These are phyloP conservation scores for Cyclotella kingstonii DNA, from an alignment of 108 stramenopile species.

Conservation along the genomic window DNA sequence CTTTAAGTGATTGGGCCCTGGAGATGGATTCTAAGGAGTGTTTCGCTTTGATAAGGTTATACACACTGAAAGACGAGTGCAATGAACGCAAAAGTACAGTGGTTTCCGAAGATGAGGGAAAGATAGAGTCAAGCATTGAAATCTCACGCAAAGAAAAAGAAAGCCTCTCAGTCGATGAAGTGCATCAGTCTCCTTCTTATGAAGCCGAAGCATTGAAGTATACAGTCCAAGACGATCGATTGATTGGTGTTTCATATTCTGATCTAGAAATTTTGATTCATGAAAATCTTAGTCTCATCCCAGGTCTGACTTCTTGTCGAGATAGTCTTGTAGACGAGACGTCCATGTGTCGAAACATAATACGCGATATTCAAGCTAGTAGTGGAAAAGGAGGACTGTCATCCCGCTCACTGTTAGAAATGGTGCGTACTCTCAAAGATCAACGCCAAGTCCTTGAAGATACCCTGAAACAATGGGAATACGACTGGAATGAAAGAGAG, in stretches of 20 bases:
- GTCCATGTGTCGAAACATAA: constrained; percentile 65
- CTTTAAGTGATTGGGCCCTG: constrained; percentile 63
- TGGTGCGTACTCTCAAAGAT: constrained; percentile 67
- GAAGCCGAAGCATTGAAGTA: background rate
- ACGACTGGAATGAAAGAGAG: constrained; percentile 54
- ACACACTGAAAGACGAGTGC: background rate
- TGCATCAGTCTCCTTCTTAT: background rate
- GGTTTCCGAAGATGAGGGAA: constrained; percentile 1
- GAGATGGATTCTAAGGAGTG: constrained; percentile 75
- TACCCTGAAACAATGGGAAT: constrained; percentile 32
- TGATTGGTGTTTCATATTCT: constrained; percentile 16
- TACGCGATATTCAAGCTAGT: constrained; percentile 27
- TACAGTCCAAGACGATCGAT: constrained; percentile 13
- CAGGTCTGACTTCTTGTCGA: constrained; percentile 58
- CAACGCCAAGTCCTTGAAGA: constrained; percentile 40
- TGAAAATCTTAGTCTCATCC: constrained; percentile 32
- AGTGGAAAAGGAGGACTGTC: constrained; percentile 52
- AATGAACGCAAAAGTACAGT: background rate
- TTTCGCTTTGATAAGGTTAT: constrained; percentile 41
- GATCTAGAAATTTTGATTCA: constrained; percentile 23
- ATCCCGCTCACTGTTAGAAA: constrained; percentile 55
- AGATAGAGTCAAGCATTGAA: background rate
- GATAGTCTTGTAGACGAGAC: constrained; percentile 78
- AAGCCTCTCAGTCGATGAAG: background rate
- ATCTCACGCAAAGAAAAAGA: background rate